A percentile compares a stretch with the other conserved stretches of the same genome.
These are phyloP conservation scores for Durio zibethinus DNA, from an alignment of 345 rosid genomes.

Conservation along the genomic window DNA sequence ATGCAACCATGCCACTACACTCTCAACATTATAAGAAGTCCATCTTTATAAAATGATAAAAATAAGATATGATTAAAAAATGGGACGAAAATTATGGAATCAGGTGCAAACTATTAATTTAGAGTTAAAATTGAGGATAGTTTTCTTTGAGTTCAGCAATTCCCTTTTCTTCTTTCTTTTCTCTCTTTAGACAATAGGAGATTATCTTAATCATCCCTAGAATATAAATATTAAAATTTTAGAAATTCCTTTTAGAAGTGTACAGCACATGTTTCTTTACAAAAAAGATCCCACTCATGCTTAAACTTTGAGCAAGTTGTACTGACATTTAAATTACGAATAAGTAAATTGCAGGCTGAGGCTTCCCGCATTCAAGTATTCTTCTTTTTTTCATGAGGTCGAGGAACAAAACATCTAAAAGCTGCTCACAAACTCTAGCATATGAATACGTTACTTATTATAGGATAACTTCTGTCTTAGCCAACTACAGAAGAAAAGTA, in stretches of 20 bases:
- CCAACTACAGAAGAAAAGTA: background rate
- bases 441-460: background rate
- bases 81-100: background rate
- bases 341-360: too few relatives aligned
- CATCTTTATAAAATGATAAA: background rate
- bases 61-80: background rate
- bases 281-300: too few relatives aligned
- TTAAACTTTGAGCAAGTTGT: too few relatives aligned
- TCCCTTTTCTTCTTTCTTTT: background rate
- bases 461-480: background rate
- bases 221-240: background rate
- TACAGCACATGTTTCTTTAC: too few relatives aligned
- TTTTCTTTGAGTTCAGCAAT: background rate
- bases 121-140: background rate
- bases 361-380: too few relatives aligned
- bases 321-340: too few relatives aligned
- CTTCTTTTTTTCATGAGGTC: background rate
- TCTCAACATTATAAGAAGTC: background rate
- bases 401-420: background rate
- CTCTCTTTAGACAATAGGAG: background rate
- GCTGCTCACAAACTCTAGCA: background rate
- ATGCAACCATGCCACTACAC: background rate
- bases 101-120: background rate
- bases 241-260: background rate
- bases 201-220: background rate